Percentiles rank a stretch among this genome's conserved stretches.
Evolutionary conservation across 306 rosid species (phyloP).

Genomic region (Mimosa pudica): DNA sequence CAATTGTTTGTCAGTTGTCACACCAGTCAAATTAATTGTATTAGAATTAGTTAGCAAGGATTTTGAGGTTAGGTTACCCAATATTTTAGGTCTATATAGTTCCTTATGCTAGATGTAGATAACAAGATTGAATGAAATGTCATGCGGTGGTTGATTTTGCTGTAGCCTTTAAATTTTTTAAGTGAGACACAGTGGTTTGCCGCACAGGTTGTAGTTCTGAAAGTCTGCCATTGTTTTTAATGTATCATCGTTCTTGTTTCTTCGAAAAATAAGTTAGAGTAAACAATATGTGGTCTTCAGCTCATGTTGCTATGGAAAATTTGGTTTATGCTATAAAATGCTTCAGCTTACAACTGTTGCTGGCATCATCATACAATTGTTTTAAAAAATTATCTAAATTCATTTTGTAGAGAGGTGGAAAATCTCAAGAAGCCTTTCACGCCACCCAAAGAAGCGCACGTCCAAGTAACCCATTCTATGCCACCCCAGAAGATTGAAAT

Average conservation of each 20-base stretch:
- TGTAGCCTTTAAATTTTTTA: background rate
- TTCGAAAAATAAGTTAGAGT: background rate
- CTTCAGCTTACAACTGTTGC: background rate
- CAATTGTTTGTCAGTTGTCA: background rate
- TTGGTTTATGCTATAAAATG: background rate
- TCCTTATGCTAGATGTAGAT: background rate
- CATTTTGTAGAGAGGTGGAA: constrained; percentile 55
- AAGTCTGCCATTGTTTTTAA: background rate
- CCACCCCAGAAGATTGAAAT: constrained; percentile 70
- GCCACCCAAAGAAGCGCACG: constrained; percentile 67
- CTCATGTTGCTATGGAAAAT: background rate
- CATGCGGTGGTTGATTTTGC: background rate
- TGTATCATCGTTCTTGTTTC: background rate
- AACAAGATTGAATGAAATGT: background rate
- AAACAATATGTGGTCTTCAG: background rate
- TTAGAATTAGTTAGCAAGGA: background rate
- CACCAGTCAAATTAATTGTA: background rate
- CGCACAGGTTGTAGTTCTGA: background rate
- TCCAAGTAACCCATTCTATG: constrained; percentile 67
- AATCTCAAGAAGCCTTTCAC: constrained; percentile 56
- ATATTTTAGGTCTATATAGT: background rate
- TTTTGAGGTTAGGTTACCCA: background rate
- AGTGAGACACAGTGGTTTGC: background rate
- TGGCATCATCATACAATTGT: background rate
- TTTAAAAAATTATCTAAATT: background rate